These are phyloP conservation scores for Hanseniaspora clermontiae DNA, from an alignment of 805 yeast genomes.

Conservation along the genomic window DNA sequence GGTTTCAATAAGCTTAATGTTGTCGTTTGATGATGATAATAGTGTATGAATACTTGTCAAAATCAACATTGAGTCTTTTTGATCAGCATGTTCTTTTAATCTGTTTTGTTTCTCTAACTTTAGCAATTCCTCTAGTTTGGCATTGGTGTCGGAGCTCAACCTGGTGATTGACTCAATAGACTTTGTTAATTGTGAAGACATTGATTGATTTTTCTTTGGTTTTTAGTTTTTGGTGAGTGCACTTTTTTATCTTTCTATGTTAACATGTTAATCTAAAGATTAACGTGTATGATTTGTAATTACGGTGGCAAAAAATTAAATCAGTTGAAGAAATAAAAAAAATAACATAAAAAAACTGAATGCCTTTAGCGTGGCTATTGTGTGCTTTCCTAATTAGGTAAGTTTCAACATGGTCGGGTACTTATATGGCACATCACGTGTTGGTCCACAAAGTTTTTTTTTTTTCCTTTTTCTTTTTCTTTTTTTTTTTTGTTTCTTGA, in stretches of 20 bases:
- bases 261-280: no score
- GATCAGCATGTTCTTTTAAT: slow-evolving; percentile 8
- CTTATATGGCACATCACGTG: neutral
- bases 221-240: neutral
- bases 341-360: no score
- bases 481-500: neutral
- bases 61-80: slow-evolving; percentile 7
- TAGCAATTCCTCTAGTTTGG: neutral
- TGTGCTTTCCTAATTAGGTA: neutral
- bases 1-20: neutral
- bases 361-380: neutral
- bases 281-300: no score
- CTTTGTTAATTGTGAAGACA: neutral
- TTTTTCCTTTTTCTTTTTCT: neutral
- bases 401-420: no score
- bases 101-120: slow-evolving; percentile 9
- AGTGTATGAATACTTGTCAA: neutral
- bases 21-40: neutral
- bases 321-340: no score
- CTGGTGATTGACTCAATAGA: neutral
- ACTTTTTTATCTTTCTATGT: no score
- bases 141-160: neutral
- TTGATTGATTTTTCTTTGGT: neutral
- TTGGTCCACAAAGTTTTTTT: neutral
- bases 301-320: neutral